Evolutionary conservation across 306 rosid species (phyloP).

Genomic region (Vigna unguiculata): DNA sequence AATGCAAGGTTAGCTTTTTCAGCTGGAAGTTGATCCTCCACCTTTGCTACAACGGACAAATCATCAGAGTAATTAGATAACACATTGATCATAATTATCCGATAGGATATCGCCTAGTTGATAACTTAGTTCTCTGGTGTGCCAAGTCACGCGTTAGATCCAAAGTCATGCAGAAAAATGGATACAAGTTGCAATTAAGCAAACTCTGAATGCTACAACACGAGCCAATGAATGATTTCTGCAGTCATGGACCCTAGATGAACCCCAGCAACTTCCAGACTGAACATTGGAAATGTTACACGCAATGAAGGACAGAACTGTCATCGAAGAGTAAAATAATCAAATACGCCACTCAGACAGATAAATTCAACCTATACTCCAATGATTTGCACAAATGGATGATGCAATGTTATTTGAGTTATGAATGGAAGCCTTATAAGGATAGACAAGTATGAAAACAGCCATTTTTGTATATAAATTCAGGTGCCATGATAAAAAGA

Average conservation of each 20-base stretch:
- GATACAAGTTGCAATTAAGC: slow-evolving; percentile 31
- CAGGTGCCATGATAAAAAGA: slow-evolving; percentile 2
- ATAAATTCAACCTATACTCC: slow-evolving; percentile 31
- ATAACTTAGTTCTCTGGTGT: slow-evolving; percentile 37
- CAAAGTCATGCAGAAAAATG: slow-evolving; percentile 29
- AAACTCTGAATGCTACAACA: slow-evolving; percentile 29
- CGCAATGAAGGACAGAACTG: slow-evolving; percentile 33
- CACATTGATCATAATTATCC: slow-evolving; percentile 38
- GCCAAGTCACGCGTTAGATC: slow-evolving; percentile 36
- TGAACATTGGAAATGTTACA: slow-evolving; percentile 38
- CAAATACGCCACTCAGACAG: slow-evolving; percentile 28
- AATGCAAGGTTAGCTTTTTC: slow-evolving; percentile 22
- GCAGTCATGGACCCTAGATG: slow-evolving; percentile 31
- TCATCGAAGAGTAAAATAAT: slow-evolving; percentile 37
- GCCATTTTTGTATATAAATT: slow-evolving; percentile 8
- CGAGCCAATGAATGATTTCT: slow-evolving; percentile 34
- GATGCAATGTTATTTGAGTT: slow-evolving; percentile 18
- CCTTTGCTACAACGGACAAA: slow-evolving; percentile 39
- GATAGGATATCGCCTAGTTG: slow-evolving; percentile 30
- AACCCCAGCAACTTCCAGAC: slow-evolving; percentile 40
- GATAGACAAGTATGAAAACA: slow-evolving; percentile 22
- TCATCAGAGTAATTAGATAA: slow-evolving; percentile 33
- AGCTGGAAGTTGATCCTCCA: slow-evolving; percentile 35
- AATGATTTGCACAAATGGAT: slow-evolving; percentile 33
- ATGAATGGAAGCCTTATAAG: neutral